A percentile compares a stretch with the other conserved stretches of the same genome.
Evolutionary conservation across 148 eudicot genomes (phyloP).

Genomic region (Vaccinium myrtillus): DNA sequence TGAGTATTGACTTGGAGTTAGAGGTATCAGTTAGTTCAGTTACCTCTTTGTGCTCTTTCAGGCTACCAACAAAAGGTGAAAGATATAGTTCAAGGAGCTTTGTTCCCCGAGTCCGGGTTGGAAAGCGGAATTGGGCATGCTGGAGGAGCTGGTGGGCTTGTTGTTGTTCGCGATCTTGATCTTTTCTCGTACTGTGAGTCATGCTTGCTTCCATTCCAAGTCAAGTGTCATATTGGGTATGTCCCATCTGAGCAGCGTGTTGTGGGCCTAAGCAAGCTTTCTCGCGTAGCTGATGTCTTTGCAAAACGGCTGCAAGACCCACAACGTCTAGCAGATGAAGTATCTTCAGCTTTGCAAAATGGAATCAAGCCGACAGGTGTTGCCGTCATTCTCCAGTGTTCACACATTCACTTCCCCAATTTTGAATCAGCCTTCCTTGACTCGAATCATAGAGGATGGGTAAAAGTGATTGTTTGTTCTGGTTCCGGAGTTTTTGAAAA

Average conservation of each 20-base stretch:
- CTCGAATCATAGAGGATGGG: slow-evolving; percentile 44
- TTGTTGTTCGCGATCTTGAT: slow-evolving; percentile 82
- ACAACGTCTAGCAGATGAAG: slow-evolving; percentile 75
- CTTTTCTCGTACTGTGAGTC: slow-evolving; percentile 86
- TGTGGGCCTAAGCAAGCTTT: slow-evolving; percentile 92
- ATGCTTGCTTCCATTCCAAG: slow-evolving; percentile 87
- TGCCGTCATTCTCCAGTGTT: slow-evolving; percentile 78
- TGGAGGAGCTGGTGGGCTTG: slow-evolving; percentile 93
- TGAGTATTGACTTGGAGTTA: not conserved
- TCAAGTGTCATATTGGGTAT: slow-evolving; percentile 86
- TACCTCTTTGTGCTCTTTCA: slow-evolving; percentile 20
- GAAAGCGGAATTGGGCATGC: slow-evolving; percentile 65
- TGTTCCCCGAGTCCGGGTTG: slow-evolving; percentile 87
- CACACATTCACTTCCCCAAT: slow-evolving; percentile 63
- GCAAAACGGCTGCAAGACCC: slow-evolving; percentile 89
- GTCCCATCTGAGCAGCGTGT: slow-evolving; percentile 81
- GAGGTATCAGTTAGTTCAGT: slow-evolving; percentile 12
- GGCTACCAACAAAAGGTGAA: slow-evolving; percentile 70
- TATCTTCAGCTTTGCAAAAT: slow-evolving; percentile 61
- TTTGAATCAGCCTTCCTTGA: slow-evolving; percentile 52
- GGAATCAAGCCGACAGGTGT: slow-evolving; percentile 77
- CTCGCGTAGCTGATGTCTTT: slow-evolving; percentile 75
- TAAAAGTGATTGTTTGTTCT: slow-evolving; percentile 44
- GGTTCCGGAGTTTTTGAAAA: slow-evolving; percentile 74
- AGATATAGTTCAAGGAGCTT: slow-evolving; percentile 80